Percentiles rank a stretch among this genome's conserved stretches.
Evolutionary conservation across 306 rosid genomes (phyloP).

Genomic region (Styphnolobium japonicum): DNA sequence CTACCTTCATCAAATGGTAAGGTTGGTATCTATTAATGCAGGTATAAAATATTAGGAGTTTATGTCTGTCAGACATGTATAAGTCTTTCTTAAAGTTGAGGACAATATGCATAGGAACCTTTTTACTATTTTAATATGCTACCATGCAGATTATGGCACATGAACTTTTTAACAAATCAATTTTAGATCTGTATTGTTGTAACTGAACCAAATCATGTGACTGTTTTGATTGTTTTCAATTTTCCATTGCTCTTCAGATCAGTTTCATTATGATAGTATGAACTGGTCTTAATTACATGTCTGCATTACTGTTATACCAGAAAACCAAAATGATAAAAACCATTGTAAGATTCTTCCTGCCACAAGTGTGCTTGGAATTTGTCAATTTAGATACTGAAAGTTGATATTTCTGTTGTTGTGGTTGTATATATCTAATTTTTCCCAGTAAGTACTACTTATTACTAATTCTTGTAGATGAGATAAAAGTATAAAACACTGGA

Average conservation of each 20-base stretch:
- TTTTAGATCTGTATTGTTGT: not conserved
- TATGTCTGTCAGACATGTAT: conserved; percentile 1
- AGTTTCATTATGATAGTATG: conserved; percentile 24
- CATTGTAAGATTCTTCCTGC: conserved; percentile 26
- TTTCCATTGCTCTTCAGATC: conserved; percentile 11
- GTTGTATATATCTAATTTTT: not conserved
- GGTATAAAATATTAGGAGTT: not conserved
- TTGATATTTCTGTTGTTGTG: conserved; percentile 24
- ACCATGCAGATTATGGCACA: not conserved
- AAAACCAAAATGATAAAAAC: not conserved
- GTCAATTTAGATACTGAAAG: conserved; percentile 22
- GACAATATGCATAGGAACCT: conserved; percentile 9
- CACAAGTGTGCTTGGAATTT: conserved; percentile 16
- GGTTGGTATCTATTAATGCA: not conserved
- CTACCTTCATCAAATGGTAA: not conserved
- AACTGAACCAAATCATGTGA: not conserved
- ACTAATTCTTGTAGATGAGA: conserved; percentile 7
- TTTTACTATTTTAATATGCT: conserved; percentile 3
- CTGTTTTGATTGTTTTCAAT: conserved; percentile 19
- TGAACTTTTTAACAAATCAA: not conserved
- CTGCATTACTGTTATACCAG: not conserved
- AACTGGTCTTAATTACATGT: not conserved
- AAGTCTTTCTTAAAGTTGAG: not conserved
- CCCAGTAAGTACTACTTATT: not conserved
- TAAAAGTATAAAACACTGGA: not conserved